These are phyloP conservation scores for Acacia crassicarpa DNA, from an alignment of 306 rosid genomes.

Conservation along the genomic window DNA sequence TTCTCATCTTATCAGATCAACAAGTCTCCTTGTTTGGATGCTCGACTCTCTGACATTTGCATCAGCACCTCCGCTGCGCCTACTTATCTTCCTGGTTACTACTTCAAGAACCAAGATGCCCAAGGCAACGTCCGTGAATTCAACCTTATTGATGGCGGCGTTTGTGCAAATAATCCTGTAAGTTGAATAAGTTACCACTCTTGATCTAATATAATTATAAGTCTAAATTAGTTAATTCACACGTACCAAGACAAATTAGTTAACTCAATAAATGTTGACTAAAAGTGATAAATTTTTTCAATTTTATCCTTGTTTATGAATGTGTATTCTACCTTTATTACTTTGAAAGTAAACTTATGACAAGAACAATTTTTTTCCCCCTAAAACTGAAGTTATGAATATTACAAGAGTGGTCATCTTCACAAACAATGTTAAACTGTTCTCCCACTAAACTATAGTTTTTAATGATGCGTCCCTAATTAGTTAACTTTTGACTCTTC, in stretches of 20 bases:
- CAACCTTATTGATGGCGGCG: slow-evolving; percentile 51
- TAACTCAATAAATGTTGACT: no score
- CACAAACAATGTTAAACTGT: neutral
- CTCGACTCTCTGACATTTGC: slow-evolving; percentile 45
- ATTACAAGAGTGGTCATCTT: neutral
- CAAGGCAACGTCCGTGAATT: slow-evolving; percentile 36
- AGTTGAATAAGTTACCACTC: neutral
- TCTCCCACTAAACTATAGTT: neutral
- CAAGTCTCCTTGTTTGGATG: slow-evolving; percentile 30
- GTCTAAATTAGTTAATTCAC: no score
- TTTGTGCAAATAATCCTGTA: slow-evolving; percentile 53
- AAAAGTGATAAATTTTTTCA: no score
- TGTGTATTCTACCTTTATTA: no score
- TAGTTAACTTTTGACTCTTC: slow-evolving; percentile 27
- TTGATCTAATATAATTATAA: no score
- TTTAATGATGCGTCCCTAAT: neutral
- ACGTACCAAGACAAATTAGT: no score
- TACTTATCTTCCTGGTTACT: slow-evolving; percentile 40
- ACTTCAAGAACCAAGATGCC: slow-evolving; percentile 34
- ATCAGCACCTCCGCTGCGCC: slow-evolving; percentile 50
- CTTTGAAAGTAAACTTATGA: no score
- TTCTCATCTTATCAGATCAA: slow-evolving; percentile 55
- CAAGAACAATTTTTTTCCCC: no score
- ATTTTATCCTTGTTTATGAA: no score
- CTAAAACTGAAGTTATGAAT: no score